Evolutionary conservation across 768 basidiomycete genomes (phyloP).

Genomic region (Suillus variegatus): DNA sequence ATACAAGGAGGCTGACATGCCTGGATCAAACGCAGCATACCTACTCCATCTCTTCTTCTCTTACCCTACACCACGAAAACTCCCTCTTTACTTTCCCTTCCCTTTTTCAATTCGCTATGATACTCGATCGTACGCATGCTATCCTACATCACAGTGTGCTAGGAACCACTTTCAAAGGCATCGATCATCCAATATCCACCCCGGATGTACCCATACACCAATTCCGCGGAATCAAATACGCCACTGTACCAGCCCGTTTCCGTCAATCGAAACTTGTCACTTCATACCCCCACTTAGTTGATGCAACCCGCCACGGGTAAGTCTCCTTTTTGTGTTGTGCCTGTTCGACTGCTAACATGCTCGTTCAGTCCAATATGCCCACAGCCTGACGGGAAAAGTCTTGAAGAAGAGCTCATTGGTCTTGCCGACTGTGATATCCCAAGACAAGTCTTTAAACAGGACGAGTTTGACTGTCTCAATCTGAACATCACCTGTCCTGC

Average conservation of each 20-base stretch:
- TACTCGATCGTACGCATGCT: conserved; percentile 26
- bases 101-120: conserved; percentile 24
- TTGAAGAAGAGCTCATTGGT: conserved; percentile 66
- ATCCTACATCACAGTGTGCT: conserved; percentile 55
- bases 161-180: conserved; percentile 64
- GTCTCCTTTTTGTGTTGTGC: conserved; percentile 22
- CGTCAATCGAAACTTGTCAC: conserved; percentile 67
- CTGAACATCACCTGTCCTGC: conserved; percentile 79
- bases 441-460: conserved; percentile 54
- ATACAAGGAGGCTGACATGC: conserved; percentile 17
- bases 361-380: conserved; percentile 70
- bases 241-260: conserved; percentile 70
- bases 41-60: not conserved
- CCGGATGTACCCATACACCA: conserved; percentile 60
- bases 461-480: conserved; percentile 82
- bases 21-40: conserved; percentile 3
- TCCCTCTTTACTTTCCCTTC: not conserved
- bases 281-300: conserved; percentile 56
- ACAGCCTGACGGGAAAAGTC: conserved; percentile 48
- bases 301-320: conserved; percentile 70
- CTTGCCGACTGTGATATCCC: conserved; percentile 55
- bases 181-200: conserved; percentile 62
- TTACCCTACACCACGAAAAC: not conserved
- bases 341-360: conserved; percentile 9
- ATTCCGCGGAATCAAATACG: conserved; percentile 80